phyloP scores from a whole-genome alignment of 2,329 filamentous ascomycete species.

The Penicillium nordicum region DNA sequence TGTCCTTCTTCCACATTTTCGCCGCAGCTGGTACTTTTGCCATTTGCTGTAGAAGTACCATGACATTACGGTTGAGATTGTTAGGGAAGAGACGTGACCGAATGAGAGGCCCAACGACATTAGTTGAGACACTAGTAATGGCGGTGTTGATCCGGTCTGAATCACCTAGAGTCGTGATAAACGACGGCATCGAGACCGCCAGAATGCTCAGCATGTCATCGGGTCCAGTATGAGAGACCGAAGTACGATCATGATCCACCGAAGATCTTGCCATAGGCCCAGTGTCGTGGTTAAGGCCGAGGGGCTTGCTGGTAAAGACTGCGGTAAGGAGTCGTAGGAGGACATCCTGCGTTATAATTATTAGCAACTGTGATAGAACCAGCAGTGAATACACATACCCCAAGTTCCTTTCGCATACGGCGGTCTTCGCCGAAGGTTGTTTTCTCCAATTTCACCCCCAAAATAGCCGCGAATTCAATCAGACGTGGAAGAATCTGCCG shows the following conservation, averaged over 20 bases:
- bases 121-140: conserved; percentile 75
- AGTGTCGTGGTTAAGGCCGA: conserved; percentile 64
- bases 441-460: conserved; percentile 95
- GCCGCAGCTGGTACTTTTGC: conserved; percentile 73
- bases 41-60: conserved; percentile 73
- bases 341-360: conserved; percentile 61
- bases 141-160: conserved; percentile 77
- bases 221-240: conserved; percentile 48
- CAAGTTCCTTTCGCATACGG: conserved; percentile 85
- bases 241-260: conserved; percentile 41
- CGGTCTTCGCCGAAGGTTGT: conserved; percentile 94
- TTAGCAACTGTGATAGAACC: conserved; percentile 19
- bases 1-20: conserved; percentile 89
- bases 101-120: conserved; percentile 75
- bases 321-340: conserved; percentile 84
- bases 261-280: conserved; percentile 39
- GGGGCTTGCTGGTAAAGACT: conserved; percentile 86
- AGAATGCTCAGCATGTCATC: conserved; percentile 80
- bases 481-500: conserved; percentile 82
- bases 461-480: conserved; percentile 80
- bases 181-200: conserved; percentile 70
- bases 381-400: conserved; percentile 54
- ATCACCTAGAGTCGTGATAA: conserved; percentile 80
- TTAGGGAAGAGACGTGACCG: conserved; percentile 84
- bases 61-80: conserved; percentile 68